Base-by-base conservation (phyloP, 2,329 filamentous ascomycete genomes). In the Huntiella abstrusa region DNA sequence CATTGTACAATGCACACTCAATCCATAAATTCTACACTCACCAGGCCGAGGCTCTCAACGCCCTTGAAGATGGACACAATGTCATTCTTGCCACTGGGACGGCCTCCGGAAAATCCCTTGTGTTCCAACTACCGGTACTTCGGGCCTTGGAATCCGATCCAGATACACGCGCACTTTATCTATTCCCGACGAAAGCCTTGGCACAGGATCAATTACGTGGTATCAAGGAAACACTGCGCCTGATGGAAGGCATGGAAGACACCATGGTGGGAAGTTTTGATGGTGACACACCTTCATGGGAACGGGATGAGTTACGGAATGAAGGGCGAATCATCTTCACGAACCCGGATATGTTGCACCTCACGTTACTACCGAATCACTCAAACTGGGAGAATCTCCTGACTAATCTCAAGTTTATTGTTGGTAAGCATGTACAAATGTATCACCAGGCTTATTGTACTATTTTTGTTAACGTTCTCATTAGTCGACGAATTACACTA, bases 331-430 rank as follows among this genome's bases (percentile, higher is more conserved):
- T 96, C 51, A 88, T 98, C 43, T 95, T 98, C 56, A 98, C 91
- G 0, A 98, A 98, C 55, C 91, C 91, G 0, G 91, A 98, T 56
- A 98, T 96, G 87, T 69, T 98, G 33, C 91, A 98, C 54, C 75
- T 95, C 33, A 92, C 85, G 0, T 92, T 98, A 19, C 62, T 98
- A 3, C 88, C 91, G 0, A 83, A 95, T 56, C 91, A 98, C 62
- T 80, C 85, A 52, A 73, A 73, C 28, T 98, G 91, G 91, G 73
- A 87, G 41, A 75, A 73, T 0, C 96, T 94, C 54, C 60, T 98
- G n/a, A 75, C 84, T 59, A 86, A 94, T 53, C 64, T 98, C 11
- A 83, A 80, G 52, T 95, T 83, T 56, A 87, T 98, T 1, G 91
- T 98, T 5, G 67, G 68, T 69, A 56, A 52, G 66, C 59, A 36